Conservation (phyloP, 2,329 filamentous ascomycete species). For the Mycosphaerelloides madeirae region DNA sequence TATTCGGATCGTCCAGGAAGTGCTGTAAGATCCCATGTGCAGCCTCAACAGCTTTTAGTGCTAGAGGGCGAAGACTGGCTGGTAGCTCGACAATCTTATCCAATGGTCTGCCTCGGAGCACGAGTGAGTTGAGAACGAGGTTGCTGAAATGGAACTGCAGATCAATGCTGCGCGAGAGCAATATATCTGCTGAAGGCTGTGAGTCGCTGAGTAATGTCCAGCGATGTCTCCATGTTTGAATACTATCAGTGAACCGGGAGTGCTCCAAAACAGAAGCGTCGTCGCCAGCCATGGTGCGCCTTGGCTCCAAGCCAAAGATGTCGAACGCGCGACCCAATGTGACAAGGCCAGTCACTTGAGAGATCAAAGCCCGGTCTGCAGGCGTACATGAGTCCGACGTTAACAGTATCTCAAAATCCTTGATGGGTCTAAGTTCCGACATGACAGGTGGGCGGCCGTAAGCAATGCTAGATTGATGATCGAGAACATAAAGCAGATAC, state of each 20-base stretch:
- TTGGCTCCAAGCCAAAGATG: conserved; percentile 10
- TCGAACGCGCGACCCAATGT: conserved; percentile 9
- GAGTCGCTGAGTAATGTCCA: conserved; percentile 1
- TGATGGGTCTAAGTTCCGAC: conserved; percentile 36
- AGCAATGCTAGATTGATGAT: conserved; percentile 40
- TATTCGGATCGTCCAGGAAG: conserved; percentile 3
- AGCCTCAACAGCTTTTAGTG: conserved; percentile 7
- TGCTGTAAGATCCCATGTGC: conserved; percentile 9
- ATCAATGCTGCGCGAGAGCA: neutral
- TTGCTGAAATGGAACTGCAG: conserved; percentile 11
- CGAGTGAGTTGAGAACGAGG: conserved; percentile 8
- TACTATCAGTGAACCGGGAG: conserved; percentile 6
- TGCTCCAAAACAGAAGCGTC: conserved; percentile 10
- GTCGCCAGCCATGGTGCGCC: conserved; percentile 8
- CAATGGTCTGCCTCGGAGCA: conserved; percentile 5
- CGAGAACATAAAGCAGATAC: conserved; percentile 34
- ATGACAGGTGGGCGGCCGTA: conserved; percentile 40
- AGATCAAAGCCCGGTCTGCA: conserved; percentile 8
- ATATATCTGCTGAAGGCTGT: neutral
- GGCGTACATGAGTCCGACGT: conserved; percentile 4
- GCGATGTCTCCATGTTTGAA: conserved; percentile 7
- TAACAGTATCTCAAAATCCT: conserved; percentile 30
- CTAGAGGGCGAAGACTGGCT: conserved; percentile 6
- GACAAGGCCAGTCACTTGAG: conserved; percentile 8
- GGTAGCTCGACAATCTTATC: conserved; percentile 7